Percentiles rank a stretch among this genome's conserved stretches.
phyloP scores from a whole-genome alignment of 345 rosid species.

The Luvunga scandens region DNA sequence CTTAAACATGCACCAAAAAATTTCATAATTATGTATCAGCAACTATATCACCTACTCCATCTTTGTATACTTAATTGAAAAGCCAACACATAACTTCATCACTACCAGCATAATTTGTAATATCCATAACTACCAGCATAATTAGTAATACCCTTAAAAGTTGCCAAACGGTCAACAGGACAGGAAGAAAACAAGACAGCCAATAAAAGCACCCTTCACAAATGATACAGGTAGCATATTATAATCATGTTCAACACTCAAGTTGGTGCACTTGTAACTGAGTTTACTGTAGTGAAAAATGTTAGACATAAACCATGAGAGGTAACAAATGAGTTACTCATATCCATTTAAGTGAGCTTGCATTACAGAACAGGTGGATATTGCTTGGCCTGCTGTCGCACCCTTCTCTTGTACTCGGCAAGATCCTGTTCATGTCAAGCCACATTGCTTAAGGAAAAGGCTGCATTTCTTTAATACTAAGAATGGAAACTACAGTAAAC shows the following conservation, averaged over 20 bases:
- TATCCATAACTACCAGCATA: background rate
- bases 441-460: background rate
- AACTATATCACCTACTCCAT: background rate
- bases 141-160: background rate
- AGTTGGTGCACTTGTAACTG: background rate
- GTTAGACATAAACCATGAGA: background rate
- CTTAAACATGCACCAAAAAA: background rate
- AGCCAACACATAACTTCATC: background rate
- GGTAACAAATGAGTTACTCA: constrained; percentile 2
- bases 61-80: background rate
- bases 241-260: background rate
- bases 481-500: background rate
- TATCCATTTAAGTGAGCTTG: background rate
- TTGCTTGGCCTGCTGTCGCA: constrained; percentile 44
- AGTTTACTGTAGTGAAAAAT: background rate
- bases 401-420: constrained; percentile 40
- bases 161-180: background rate
- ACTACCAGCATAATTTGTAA: background rate
- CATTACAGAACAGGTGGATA: constrained; percentile 31
- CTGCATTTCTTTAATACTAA: background rate
- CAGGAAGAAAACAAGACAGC: background rate
- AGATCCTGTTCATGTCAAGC: constrained; percentile 30
- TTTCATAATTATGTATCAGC: background rate
- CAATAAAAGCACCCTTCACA: background rate
- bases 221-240: background rate